These are phyloP conservation scores for Onygena corvina DNA, from an alignment of 2,329 filamentous ascomycete genomes.

Conservation along the genomic window DNA sequence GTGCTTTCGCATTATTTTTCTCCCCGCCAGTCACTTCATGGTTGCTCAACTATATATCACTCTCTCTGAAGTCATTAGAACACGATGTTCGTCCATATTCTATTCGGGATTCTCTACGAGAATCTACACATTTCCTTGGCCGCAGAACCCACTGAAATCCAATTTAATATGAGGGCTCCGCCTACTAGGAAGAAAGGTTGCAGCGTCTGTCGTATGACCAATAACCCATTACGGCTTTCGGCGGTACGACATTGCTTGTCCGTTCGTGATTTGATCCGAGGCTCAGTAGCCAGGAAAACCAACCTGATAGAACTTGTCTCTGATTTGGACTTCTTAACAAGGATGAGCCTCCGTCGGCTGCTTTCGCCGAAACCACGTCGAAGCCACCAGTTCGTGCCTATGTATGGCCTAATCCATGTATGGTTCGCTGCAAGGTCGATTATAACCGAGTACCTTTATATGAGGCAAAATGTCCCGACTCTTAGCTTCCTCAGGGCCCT, in stretches of 20 bases:
- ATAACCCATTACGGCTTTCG: background rate
- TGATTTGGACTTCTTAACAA: background rate
- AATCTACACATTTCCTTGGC: too few relatives aligned
- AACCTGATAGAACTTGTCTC: too few relatives aligned
- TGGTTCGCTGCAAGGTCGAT: background rate
- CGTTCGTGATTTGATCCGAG: too few relatives aligned
- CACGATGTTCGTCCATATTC: background rate
- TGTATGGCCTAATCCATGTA: slow-evolving; percentile 5
- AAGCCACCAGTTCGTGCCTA: background rate
- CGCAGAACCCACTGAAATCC: too few relatives aligned
- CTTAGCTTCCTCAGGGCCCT: background rate
- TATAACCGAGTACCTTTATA: background rate
- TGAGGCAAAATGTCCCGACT: background rate
- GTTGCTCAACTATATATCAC: background rate
- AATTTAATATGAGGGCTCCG: too few relatives aligned
- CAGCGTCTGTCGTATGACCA: background rate
- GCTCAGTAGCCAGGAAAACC: too few relatives aligned
- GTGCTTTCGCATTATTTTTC: too few relatives aligned
- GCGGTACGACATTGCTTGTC: slow-evolving; percentile 1
- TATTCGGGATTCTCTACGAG: background rate
- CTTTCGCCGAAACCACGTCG: background rate
- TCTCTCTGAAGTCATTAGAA: background rate
- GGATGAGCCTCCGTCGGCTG: background rate
- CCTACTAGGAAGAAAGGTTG: too few relatives aligned
- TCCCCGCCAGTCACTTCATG: too few relatives aligned